Base-by-base conservation (phyloP, 805 yeast genomes). In the Pichia occidentalis region DNA sequence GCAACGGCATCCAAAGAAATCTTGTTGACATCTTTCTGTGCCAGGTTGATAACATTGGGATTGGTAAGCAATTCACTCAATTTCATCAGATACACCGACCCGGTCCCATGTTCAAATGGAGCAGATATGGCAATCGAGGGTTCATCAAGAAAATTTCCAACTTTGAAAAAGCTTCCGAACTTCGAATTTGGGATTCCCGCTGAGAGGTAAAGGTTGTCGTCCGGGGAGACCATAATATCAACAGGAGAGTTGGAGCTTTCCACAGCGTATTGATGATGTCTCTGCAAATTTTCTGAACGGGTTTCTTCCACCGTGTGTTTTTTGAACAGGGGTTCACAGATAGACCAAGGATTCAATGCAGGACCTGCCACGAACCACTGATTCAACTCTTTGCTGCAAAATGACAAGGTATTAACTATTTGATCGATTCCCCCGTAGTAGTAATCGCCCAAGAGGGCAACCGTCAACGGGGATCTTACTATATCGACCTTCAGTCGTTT, bases 401-500 rank as follows among this genome's bases (percentile, higher is more conserved):
- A 50, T 11, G 53, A 45, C 1, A 65, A 56, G 2, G 75, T 60
- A 25, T 52, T 44, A 2, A 63, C 52, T 38, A 74, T 65, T 31
- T 75, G 80, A 22, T 63, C 60, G 8, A 73, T 35, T 0, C 82
- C 82, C 1, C 82, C 82, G 30, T 67, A 59, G 37, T 56, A 71
- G 41, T 76, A 76, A 19, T 57, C 59, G 28, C 72, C 75, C 13
- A 75, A 39, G 1, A 62, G 43, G 14, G 62, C 65, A 22, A 59
- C 59, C 14, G 71, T 48, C 7, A 70, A 43, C 0, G 80, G 79
- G 1, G 78, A 71, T 23, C 34, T 25, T 11, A 58, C 50, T 6
- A 42, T 17, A 13, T 43, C 34, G 13, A 46, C 32, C 22, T 44
- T 46, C 8, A 46, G 20, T 7, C 40, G 37, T 11, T 16, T 29